Evolutionary conservation across 1,139 yeast species (phyloP).

Genomic region (Hemisphaericaspora xylofermentans): DNA sequence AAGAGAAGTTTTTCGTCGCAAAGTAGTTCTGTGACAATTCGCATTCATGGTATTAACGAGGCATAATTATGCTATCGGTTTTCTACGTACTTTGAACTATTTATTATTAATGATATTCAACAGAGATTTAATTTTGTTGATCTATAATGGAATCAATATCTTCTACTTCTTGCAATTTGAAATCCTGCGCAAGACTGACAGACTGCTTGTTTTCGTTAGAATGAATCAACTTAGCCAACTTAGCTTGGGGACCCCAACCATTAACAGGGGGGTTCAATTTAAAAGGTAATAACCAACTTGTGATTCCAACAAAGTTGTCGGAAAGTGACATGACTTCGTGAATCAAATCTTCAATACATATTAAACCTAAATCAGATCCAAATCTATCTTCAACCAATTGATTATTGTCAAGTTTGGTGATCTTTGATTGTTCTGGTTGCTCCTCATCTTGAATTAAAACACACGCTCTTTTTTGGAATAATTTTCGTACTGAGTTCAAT

Average conservation of each 20-base stretch:
- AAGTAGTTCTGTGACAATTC: too few species aligned
- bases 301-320: constrained; percentile 58
- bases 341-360: constrained; percentile 77
- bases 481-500: constrained; percentile 63
- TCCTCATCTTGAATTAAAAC: constrained; percentile 37
- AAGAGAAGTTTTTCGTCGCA: too few species aligned
- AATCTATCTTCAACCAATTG: constrained; percentile 70
- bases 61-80: not conserved
- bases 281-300: constrained; percentile 68
- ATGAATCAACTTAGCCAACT: constrained; percentile 49
- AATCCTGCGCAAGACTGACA: constrained; percentile 61
- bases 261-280: constrained; percentile 64
- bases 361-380: constrained; percentile 63
- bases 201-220: constrained; percentile 44
- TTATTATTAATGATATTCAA: not conserved
- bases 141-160: constrained; percentile 68
- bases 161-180: constrained; percentile 58
- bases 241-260: constrained; percentile 68
- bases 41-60: too few species aligned
- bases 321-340: constrained; percentile 67
- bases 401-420: constrained; percentile 63
- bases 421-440: constrained; percentile 25
- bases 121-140: constrained; percentile 48
- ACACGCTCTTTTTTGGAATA: constrained; percentile 74
- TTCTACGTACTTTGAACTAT: not conserved